A percentile compares a stretch with the other conserved stretches of the same genome.
These are phyloP conservation scores for Calonectria ilicicola DNA, from an alignment of 2,329 filamentous ascomycete species.

Conservation along the genomic window DNA sequence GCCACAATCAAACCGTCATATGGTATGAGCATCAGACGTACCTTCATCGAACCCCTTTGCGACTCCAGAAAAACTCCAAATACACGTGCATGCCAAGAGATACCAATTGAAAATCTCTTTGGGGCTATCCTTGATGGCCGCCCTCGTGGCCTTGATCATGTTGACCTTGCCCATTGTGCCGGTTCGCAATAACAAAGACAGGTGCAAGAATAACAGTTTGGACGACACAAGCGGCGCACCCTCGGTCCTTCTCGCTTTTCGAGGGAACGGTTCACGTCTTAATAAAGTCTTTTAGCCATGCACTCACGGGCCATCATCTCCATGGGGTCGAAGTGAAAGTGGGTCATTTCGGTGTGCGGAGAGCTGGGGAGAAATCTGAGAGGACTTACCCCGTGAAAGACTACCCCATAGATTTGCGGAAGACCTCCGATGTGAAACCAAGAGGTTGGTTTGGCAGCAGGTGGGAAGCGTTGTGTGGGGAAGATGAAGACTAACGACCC, in stretches of 20 bases:
- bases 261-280: neutral
- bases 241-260: neutral
- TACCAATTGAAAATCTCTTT: slow-evolving; percentile 47
- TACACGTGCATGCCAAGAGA: slow-evolving; percentile 38
- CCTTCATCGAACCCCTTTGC: slow-evolving; percentile 48
- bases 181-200: neutral
- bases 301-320: neutral
- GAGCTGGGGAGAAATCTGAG: neutral
- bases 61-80: slow-evolving; percentile 46
- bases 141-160: slow-evolving; percentile 42
- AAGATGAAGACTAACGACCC: neutral
- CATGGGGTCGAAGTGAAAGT: neutral
- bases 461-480: neutral
- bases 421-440: neutral
- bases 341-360: neutral
- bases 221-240: neutral
- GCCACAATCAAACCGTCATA: rapidly evolving
- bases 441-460: neutral
- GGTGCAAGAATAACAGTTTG: neutral
- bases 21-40: neutral
- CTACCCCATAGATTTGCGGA: neutral
- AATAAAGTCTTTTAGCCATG: neutral
- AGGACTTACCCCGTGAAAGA: neutral
- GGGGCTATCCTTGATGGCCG: slow-evolving; percentile 41
- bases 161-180: slow-evolving; percentile 32